phyloP scores from a whole-genome alignment of 208 protist species.

The Angomonas deanei region DNA sequence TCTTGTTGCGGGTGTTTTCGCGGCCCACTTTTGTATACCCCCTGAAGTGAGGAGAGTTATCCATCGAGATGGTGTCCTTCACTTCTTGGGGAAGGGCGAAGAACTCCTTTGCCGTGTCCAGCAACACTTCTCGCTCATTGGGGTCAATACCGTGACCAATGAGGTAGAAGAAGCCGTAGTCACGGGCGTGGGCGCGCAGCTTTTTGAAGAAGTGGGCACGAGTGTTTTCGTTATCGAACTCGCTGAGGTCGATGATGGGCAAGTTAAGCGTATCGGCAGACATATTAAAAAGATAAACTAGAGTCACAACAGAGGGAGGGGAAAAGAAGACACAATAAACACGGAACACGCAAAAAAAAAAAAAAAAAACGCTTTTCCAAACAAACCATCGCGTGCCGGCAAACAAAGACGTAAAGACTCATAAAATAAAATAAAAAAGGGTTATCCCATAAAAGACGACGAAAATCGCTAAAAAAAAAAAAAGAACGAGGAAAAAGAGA shows the following conservation, averaged over 20 bases:
- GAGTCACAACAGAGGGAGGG: too few relatives aligned
- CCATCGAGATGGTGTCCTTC: conserved; percentile 3
- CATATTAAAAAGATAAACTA: not conserved
- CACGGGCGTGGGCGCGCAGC: not conserved
- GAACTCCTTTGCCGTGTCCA: not conserved
- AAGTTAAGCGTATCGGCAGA: not conserved
- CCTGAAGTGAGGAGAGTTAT: conserved; percentile 9
- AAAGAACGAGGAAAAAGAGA: not conserved
- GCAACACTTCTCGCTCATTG: not conserved
- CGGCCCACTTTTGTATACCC: conserved; percentile 3
- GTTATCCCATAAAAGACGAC: not conserved
- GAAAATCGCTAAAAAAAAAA: not conserved
- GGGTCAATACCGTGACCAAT: not conserved
- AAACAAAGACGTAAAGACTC: not conserved
- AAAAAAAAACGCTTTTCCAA: conserved; percentile 4
- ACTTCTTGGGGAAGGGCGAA: conserved; percentile 3
- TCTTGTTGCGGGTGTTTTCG: conserved; percentile 8
- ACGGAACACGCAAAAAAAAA: conserved; percentile 10
- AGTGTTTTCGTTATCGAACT: conserved; percentile 4
- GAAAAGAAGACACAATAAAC: conserved; percentile 7
- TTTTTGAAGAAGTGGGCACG: not conserved
- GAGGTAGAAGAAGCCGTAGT: conserved; percentile 10
- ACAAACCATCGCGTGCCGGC: too few relatives aligned
- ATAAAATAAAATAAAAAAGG: too few relatives aligned
- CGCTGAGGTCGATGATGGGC: not conserved